These are phyloP conservation scores for Lepraria neglecta DNA, from an alignment of 495 filamentous ascomycete species.

Conservation along the genomic window DNA sequence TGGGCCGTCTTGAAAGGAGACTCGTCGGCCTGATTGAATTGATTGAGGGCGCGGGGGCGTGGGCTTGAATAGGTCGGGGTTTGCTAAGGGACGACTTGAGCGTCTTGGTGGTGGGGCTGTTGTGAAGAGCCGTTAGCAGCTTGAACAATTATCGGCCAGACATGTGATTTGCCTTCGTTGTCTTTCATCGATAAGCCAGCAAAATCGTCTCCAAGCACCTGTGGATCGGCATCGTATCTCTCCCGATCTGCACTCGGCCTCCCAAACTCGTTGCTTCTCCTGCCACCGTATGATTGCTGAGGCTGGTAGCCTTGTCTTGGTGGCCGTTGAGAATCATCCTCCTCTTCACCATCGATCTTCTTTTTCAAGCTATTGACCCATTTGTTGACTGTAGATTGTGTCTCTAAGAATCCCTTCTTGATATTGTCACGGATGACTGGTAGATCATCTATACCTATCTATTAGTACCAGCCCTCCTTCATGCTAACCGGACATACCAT, in stretches of 20 bases:
- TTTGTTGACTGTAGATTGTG: slow-evolving; percentile 83
- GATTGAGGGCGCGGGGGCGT: slow-evolving; percentile 54
- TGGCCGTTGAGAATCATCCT: slow-evolving; percentile 41
- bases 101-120: slow-evolving; percentile 38
- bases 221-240: slow-evolving; percentile 93
- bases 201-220: slow-evolving; percentile 86
- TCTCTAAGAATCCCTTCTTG: slow-evolving; percentile 90
- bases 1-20: slow-evolving; percentile 70
- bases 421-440: slow-evolving; percentile 91
- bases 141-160: neutral
- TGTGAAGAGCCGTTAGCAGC: slow-evolving; percentile 3
- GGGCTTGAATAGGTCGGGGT: slow-evolving; percentile 75
- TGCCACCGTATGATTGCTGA: slow-evolving; percentile 42
- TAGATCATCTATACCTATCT: slow-evolving; percentile 63
- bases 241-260: slow-evolving; percentile 75
- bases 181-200: slow-evolving; percentile 76
- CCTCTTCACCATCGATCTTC: slow-evolving; percentile 78
- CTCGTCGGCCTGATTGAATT: slow-evolving; percentile 54
- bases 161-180: slow-evolving; percentile 52
- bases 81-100: slow-evolving; percentile 61
- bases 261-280: slow-evolving; percentile 52
- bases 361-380: slow-evolving; percentile 91
- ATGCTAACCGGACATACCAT: slow-evolving; percentile 45
- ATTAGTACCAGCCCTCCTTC: neutral
- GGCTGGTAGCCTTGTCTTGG: slow-evolving; percentile 37